Percentiles rank a stretch among this genome's conserved stretches.
Evolutionary conservation across 192 early-diverging fungal species (phyloP).

Genomic region (Mortierella hygrophila): DNA sequence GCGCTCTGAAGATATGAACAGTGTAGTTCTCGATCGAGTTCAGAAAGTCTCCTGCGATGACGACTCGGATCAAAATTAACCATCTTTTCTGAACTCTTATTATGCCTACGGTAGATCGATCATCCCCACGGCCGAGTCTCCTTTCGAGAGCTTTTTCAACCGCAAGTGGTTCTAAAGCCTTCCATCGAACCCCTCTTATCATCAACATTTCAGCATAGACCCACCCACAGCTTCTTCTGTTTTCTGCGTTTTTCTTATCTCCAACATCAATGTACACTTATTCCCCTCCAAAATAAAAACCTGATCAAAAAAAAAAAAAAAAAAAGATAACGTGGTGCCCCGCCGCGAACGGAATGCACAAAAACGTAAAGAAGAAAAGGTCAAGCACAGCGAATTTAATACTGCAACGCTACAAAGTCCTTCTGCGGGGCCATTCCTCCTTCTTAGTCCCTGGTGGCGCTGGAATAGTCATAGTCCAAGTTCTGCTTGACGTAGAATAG

Average conservation of each 20-base stretch:
- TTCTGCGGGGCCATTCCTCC: background rate
- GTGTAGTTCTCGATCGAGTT: background rate
- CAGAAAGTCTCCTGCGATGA: no score
- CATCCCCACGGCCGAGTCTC: constrained; percentile 32
- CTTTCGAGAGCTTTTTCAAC: constrained; percentile 51
- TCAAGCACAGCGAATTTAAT: background rate
- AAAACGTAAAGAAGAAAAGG: background rate
- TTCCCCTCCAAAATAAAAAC: constrained; percentile 3
- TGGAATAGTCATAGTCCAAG: constrained; percentile 68
- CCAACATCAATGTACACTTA: constrained; percentile 13
- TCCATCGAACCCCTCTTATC: background rate
- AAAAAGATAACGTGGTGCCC: background rate
- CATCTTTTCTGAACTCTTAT: no score
- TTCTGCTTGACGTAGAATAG: constrained; percentile 85
- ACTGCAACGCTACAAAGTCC: background rate
- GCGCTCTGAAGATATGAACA: background rate
- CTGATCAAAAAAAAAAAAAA: background rate
- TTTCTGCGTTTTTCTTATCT: background rate
- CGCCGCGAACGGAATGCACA: background rate
- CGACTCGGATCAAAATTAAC: background rate
- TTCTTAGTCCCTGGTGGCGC: constrained; percentile 23
- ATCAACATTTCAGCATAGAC: constrained; percentile 1
- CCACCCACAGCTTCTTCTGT: background rate
- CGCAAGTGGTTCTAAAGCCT: constrained; percentile 47
- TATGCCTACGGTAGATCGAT: constrained; percentile 20